Conservation (phyloP, 2,329 filamentous ascomycete genomes). For the Magnaporthiopsis poae region DNA sequence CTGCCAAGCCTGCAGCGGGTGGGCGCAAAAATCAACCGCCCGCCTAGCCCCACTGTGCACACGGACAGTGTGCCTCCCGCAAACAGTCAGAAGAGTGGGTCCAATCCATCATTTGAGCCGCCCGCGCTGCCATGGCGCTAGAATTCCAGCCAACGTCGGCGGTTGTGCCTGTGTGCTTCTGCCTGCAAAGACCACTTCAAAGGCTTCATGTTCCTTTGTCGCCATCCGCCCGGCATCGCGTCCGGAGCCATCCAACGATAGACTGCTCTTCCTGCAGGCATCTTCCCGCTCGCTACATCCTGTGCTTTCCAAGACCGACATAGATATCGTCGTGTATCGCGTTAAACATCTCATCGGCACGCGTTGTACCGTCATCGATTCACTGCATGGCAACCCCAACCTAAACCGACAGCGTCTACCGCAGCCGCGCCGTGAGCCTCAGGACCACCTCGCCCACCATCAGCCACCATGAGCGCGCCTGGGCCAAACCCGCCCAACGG, state of each 20-base stretch:
- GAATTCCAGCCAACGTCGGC: background rate
- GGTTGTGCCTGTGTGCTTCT: background rate
- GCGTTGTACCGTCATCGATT: background rate
- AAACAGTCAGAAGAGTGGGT: background rate
- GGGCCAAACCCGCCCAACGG: conserved; percentile 24
- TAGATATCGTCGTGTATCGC: background rate
- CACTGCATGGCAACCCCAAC: background rate
- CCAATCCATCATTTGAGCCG: background rate
- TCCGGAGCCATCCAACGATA: background rate
- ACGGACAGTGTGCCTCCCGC: background rate
- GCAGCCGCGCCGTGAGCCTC: background rate
- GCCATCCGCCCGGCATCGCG: background rate
- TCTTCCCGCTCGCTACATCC: background rate
- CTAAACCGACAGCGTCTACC: background rate
- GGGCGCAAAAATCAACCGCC: too few species aligned
- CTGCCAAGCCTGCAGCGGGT: too few species aligned
- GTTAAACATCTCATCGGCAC: background rate
- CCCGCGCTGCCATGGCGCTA: background rate
- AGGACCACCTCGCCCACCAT: conserved; percentile 10
- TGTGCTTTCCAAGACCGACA: background rate
- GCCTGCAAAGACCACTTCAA: background rate
- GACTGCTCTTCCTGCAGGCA: background rate
- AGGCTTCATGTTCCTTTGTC: background rate
- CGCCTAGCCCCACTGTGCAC: background rate
- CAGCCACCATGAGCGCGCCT: conserved; percentile 32